phyloP scores from a whole-genome alignment of 2,329 filamentous ascomycete species.

The Penicillium polonicum region DNA sequence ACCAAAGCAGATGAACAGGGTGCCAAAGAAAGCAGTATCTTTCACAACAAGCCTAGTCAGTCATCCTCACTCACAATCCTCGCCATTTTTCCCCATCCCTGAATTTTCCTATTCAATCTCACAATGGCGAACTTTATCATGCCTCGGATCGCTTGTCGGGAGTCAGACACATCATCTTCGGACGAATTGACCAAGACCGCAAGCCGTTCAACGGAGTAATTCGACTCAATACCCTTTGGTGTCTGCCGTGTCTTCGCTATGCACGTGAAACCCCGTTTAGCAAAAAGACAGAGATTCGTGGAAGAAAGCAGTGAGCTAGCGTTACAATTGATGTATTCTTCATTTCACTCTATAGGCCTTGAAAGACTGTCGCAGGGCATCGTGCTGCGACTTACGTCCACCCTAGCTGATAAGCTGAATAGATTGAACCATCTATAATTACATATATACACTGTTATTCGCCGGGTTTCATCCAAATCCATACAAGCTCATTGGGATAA shows the following conservation, averaged over 20 bases:
- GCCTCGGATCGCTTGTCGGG: neutral
- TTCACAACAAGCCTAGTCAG: neutral
- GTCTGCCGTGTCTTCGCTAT: neutral
- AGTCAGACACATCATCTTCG: neutral
- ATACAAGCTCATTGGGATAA: neutral
- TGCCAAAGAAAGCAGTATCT: neutral
- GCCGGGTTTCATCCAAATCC: neutral
- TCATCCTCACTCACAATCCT: neutral
- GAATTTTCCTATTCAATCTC: neutral
- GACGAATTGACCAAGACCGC: neutral
- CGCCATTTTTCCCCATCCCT: neutral
- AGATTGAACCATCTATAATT: too few relatives aligned
- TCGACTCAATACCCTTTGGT: neutral
- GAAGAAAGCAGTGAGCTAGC: too few relatives aligned
- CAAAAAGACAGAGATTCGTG: too few relatives aligned
- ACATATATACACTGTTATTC: neutral
- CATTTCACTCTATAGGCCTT: too few relatives aligned
- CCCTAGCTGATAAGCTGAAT: too few relatives aligned
- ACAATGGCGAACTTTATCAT: neutral
- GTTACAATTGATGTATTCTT: too few relatives aligned
- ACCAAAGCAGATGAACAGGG: neutral
- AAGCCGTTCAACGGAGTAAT: neutral
- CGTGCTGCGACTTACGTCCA: too few relatives aligned
- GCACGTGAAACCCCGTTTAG: too few relatives aligned
- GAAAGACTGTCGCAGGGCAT: too few relatives aligned